Percentiles rank a stretch among this genome's conserved stretches.
Conservation (phyloP, 208 protist genomes). For the Trypanosoma scelopori region DNA sequence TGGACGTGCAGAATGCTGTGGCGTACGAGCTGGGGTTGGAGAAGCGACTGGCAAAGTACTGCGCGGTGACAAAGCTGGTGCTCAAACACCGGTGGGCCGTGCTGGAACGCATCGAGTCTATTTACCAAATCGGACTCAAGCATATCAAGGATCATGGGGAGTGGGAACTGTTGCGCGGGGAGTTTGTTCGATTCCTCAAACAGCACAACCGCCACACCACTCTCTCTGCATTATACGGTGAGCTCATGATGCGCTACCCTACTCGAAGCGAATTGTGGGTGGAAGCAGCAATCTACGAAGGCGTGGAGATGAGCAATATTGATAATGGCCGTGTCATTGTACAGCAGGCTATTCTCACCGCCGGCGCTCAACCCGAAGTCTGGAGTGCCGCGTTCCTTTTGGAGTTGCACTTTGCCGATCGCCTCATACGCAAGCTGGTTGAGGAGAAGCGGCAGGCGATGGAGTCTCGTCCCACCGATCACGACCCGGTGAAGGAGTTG, state of each 20-base stretch:
- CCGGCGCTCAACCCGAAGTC: conserved; percentile 45
- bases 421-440: conserved; percentile 50
- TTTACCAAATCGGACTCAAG: conserved; percentile 83
- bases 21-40: conserved; percentile 78
- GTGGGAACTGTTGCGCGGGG: conserved; percentile 50
- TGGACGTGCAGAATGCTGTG: conserved; percentile 81
- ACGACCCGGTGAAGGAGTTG: conserved; percentile 40
- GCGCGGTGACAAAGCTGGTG: conserved; percentile 59
- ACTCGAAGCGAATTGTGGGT: conserved; percentile 69
- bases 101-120: conserved; percentile 75
- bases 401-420: conserved; percentile 69
- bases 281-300: conserved; percentile 78
- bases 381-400: conserved; percentile 72
- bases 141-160: conserved; percentile 58
- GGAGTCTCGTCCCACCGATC: conserved; percentile 10
- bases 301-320: conserved; percentile 51
- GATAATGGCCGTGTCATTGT: conserved; percentile 76
- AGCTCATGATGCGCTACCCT: conserved; percentile 69
- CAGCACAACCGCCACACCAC: conserved; percentile 46
- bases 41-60: conserved; percentile 61
- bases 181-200: conserved; percentile 71
- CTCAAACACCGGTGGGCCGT: conserved; percentile 82
- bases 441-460: conserved; percentile 22
- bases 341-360: conserved; percentile 78
- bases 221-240: conserved; percentile 75